phyloP scores from a whole-genome alignment of 2,329 filamentous ascomycete genomes.

The Botrytis pseudocinerea region DNA sequence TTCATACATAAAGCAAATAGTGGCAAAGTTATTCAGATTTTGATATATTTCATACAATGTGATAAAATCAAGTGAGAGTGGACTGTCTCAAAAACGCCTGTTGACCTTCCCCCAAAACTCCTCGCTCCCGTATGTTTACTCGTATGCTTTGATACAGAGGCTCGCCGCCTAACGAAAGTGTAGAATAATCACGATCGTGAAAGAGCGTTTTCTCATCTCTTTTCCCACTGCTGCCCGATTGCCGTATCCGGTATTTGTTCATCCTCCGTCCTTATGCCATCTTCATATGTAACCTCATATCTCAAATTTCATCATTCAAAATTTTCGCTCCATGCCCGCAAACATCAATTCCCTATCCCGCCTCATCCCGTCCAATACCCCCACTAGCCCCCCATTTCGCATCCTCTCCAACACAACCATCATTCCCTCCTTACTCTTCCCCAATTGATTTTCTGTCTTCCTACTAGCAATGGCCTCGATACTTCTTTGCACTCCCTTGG shows the following conservation, averaged over 20 bases:
- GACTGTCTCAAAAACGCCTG: constrained; percentile 18
- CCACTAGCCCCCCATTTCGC: constrained; percentile 65
- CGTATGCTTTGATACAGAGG: constrained; percentile 30
- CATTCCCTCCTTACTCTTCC: constrained; percentile 83
- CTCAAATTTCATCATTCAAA: constrained; percentile 26
- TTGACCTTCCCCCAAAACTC: constrained; percentile 31
- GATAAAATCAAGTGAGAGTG: constrained; percentile 24
- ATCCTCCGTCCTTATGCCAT: not conserved
- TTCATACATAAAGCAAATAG: not conserved
- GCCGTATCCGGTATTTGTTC: not conserved
- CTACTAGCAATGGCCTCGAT: constrained; percentile 78
- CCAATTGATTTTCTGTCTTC: constrained; percentile 74
- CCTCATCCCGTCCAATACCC: constrained; percentile 70
- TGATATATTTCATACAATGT: constrained; percentile 19
- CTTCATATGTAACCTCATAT: constrained; percentile 14
- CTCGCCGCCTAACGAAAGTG: constrained; percentile 23
- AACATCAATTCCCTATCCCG: constrained; percentile 50
- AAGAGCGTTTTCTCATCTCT: not conserved
- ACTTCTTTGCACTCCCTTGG: constrained; percentile 71
- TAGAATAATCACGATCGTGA: constrained; percentile 5
- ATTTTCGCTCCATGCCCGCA: constrained; percentile 23
- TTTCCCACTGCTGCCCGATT: not conserved
- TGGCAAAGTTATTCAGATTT: not conserved
- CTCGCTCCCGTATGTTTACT: constrained; percentile 35
- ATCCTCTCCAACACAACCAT: constrained; percentile 74